Percentiles rank a stretch among this genome's conserved stretches.
These are phyloP conservation scores for Eutrema japonicum DNA, from an alignment of 345 rosid species.

Conservation along the genomic window DNA sequence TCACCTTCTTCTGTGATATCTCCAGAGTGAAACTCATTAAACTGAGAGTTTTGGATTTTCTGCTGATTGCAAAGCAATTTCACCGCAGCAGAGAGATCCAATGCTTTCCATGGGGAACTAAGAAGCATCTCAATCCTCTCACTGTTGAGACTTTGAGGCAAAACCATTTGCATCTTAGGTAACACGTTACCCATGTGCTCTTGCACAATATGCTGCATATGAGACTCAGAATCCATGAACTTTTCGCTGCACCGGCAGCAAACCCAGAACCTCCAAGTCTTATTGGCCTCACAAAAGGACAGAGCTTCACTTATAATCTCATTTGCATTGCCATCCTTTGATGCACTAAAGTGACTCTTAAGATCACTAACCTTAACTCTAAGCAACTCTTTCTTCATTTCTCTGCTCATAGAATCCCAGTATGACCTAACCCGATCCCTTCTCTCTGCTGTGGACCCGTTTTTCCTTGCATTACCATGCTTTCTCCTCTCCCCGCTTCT, in stretches of 20 bases:
- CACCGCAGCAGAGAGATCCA: constrained; percentile 69
- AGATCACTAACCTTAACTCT: constrained; percentile 64
- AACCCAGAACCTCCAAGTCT: constrained; percentile 80
- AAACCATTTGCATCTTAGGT: constrained; percentile 73
- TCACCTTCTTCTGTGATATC: constrained; percentile 55
- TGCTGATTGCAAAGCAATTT: constrained; percentile 60
- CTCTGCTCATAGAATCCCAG: constrained; percentile 72
- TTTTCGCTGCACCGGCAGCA: constrained; percentile 72
- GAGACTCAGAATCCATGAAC: constrained; percentile 65
- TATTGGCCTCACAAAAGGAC: constrained; percentile 58
- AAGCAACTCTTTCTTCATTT: constrained; percentile 64
- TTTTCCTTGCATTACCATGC: constrained; percentile 61
- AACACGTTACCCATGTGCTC: constrained; percentile 76
- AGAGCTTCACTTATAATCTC: constrained; percentile 69
- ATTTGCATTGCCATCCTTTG: constrained; percentile 62
- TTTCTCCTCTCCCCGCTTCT: constrained; percentile 79
- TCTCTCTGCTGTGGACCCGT: constrained; percentile 59
- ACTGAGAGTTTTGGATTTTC: constrained; percentile 51
- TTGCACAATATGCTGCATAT: constrained; percentile 80
- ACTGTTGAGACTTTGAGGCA: constrained; percentile 71
- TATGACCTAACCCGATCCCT: constrained; percentile 66
- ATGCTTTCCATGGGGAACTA: constrained; percentile 79
- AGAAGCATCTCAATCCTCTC: constrained; percentile 79
- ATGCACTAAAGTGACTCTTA: constrained; percentile 59
- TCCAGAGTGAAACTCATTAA: constrained; percentile 49